These are phyloP conservation scores for Omphalea diandra DNA, from an alignment of 441 rosid species.

Conservation along the genomic window DNA sequence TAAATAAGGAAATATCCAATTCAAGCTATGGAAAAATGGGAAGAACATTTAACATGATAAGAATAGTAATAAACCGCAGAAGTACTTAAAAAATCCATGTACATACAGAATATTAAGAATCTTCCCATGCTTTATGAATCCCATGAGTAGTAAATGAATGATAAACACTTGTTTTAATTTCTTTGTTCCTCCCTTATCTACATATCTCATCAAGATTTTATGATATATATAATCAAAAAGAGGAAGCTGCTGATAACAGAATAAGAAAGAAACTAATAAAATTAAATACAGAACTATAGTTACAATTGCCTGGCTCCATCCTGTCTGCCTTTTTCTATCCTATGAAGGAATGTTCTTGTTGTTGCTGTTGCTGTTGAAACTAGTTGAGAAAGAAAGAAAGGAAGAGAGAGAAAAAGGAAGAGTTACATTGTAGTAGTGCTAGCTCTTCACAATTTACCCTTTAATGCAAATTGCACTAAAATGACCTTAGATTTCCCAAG, in stretches of 20 bases:
- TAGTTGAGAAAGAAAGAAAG: not conserved
- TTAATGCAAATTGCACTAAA: conserved; percentile 9
- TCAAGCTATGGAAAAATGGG: not conserved
- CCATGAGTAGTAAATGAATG: not conserved
- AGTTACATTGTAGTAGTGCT: conserved; percentile 12
- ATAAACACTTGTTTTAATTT: not conserved
- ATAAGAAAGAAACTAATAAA: conserved; percentile 28
- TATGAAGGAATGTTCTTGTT: conserved; percentile 28
- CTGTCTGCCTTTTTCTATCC: conserved; percentile 55
- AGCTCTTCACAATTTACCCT: not conserved
- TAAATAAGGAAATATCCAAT: not conserved
- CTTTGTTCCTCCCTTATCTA: not conserved
- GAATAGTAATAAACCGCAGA: not conserved
- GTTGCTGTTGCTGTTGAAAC: conserved; percentile 1
- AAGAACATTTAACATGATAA: not conserved
- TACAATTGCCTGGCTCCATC: conserved; percentile 69
- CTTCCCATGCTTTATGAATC: not conserved
- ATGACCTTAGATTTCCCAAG: conserved; percentile 19
- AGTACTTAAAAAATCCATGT: not conserved
- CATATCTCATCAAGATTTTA: not conserved
- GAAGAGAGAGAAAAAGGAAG: conserved; percentile 11
- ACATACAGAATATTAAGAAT: conserved; percentile 2
- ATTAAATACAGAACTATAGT: conserved; percentile 20
- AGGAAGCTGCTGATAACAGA: not conserved
- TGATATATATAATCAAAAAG: conserved; percentile 4